Evolutionary conservation across 176 grass and related monocot species (phyloP), one percentile per base, ranked within the genome.

Genomic region (Tuctoria greenei): DNA sequence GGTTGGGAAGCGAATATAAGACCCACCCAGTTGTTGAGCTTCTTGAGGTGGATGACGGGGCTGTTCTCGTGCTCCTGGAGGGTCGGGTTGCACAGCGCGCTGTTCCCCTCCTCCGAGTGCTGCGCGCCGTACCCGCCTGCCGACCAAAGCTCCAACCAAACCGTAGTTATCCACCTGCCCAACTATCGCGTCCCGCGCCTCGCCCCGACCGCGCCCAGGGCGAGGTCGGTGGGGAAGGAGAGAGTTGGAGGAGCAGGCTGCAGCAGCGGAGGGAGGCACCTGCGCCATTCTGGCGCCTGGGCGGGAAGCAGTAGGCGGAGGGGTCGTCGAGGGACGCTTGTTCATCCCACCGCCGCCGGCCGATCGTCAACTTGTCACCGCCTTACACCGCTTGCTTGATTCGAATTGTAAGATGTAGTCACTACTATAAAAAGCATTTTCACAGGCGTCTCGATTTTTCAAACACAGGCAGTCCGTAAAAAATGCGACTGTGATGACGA

Each of bases 11-110:
- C 2, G 17, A 67, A 52, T 8, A 13, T 20, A 54, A 61, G 70
- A 77, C 74, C 44, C 82, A 94, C 95, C 95, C 95, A 98, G 81
- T 98, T 98, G 61, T 98, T 98, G 23, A 98, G 87, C 82, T 99
- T 99, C 73, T 99, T 99, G 79, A 99, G 86, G 83, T 94, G 95
- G 79, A 99, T 99, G 78, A 99, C 95, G 51, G 95, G 95, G 63
- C 91, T 99, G 47, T 88, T 92, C 83, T 92, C 95, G 16, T 91
- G 86, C 79, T 98, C 86, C 87, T 98, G 84, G 28, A 98, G 91
- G 49, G 95, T 94, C 87, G 94, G 95, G 76, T 98, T 98, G 60
- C 64, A 84, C 63, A 45, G 76, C 36, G 86, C 82, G 65, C 75
- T 87, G 39, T 15, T 82, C 45, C 66, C 72, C 71, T 97, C 72